These are phyloP conservation scores for Colletotrichum sansevieriae DNA, from an alignment of 2,329 filamentous ascomycete genomes.

Conservation along the genomic window DNA sequence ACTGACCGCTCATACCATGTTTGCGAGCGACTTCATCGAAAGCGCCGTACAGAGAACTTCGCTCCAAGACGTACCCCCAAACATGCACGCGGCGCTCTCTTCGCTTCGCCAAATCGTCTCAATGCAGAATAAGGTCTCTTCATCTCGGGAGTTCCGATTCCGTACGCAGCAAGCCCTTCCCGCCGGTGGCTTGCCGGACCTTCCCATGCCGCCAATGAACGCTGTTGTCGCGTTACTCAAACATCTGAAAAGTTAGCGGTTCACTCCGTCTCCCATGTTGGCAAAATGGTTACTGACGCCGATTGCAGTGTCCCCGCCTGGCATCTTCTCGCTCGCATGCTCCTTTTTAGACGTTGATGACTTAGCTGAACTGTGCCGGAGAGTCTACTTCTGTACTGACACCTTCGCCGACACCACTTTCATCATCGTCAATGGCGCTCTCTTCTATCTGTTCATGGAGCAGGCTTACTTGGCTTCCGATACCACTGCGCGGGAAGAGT, in stretches of 20 bases:
- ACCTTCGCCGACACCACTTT: slow-evolving; percentile 64
- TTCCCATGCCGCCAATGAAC: slow-evolving; percentile 67
- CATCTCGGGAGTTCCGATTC: slow-evolving; percentile 59
- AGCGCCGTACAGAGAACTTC: slow-evolving; percentile 64
- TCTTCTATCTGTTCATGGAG: slow-evolving; percentile 65
- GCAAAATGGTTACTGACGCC: neutral
- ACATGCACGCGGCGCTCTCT: slow-evolving; percentile 65
- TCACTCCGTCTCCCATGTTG: no score
- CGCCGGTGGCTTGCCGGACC: slow-evolving; percentile 60
- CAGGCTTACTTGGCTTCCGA: slow-evolving; percentile 55
- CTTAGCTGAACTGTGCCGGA: slow-evolving; percentile 63
- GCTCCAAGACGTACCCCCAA: slow-evolving; percentile 59
- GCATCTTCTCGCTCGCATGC: slow-evolving; percentile 64
- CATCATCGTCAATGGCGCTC: slow-evolving; percentile 62
- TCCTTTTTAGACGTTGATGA: slow-evolving; percentile 63
- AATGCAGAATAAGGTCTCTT: slow-evolving; percentile 60
- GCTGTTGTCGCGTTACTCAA: slow-evolving; percentile 63
- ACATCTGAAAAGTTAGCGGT: slow-evolving; percentile 57
- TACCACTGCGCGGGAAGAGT: slow-evolving; percentile 49
- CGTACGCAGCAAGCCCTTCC: slow-evolving; percentile 60
- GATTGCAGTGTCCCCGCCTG: slow-evolving; percentile 57
- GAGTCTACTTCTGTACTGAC: slow-evolving; percentile 65
- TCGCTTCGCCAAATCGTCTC: slow-evolving; percentile 66
- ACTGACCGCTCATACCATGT: slow-evolving; percentile 64
- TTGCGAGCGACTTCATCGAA: slow-evolving; percentile 67